Conservation (phyloP, 306 rosid species). For the Fagus sylvatica region DNA sequence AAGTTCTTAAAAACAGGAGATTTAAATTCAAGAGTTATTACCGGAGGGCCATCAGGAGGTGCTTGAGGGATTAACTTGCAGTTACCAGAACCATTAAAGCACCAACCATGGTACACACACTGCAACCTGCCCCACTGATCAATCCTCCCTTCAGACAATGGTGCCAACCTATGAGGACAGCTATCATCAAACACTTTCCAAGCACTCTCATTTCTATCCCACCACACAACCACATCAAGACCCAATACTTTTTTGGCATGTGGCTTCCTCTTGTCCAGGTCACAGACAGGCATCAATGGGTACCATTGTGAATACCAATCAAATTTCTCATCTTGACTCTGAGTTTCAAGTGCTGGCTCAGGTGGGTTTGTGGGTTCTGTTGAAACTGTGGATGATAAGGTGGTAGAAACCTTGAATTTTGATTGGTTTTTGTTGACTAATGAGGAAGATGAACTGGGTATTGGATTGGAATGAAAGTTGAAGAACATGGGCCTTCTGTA, state of each 20-base stretch:
- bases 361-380: constrained; percentile 42
- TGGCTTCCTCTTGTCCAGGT: constrained; percentile 76
- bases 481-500: constrained; percentile 34
- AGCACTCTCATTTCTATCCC: constrained; percentile 77
- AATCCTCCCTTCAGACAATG: constrained; percentile 90
- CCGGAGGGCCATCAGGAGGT: constrained; percentile 81
- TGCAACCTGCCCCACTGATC: constrained; percentile 94
- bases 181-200: constrained; percentile 90
- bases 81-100: constrained; percentile 83
- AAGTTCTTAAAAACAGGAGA: neutral
- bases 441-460: constrained; percentile 26
- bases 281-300: constrained; percentile 84
- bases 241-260: constrained; percentile 81
- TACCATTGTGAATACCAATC: constrained; percentile 93
- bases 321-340: constrained; percentile 40
- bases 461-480: constrained; percentile 14
- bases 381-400: constrained; percentile 53
- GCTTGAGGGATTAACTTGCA: constrained; percentile 93
- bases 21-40: constrained; percentile 19
- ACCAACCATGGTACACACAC: constrained; percentile 98
- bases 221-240: constrained; percentile 91
- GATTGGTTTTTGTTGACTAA: constrained; percentile 18
- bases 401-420: constrained; percentile 48
- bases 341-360: constrained; percentile 32
- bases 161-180: constrained; percentile 94